A percentile compares a stretch with the other conserved stretches of the same genome.
Conservation (phyloP, 306 rosid genomes). For the Lupinus albus region DNA sequence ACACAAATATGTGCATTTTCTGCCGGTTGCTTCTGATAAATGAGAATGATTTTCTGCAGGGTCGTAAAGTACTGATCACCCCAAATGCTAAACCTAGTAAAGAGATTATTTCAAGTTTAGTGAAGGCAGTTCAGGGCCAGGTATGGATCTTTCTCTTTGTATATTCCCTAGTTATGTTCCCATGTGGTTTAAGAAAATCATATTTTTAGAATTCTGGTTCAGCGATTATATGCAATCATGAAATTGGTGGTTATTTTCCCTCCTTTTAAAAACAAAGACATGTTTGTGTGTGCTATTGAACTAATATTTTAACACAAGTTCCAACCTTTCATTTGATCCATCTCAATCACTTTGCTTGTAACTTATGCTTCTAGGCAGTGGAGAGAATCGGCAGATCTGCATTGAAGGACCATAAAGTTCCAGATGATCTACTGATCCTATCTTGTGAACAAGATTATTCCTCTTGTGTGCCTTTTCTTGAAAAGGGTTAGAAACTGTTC, state of each 20-base stretch:
- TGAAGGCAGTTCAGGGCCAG: slow-evolving; percentile 79
- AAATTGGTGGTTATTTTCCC: slow-evolving; percentile 16
- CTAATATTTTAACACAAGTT: slow-evolving; percentile 23
- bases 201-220: slow-evolving; percentile 11
- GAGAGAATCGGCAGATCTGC: slow-evolving; percentile 70
- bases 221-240: slow-evolving; percentile 10
- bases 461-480: slow-evolving; percentile 73
- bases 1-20: slow-evolving; percentile 32
- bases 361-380: slow-evolving; percentile 53
- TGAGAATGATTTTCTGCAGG: slow-evolving; percentile 56
- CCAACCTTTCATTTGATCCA: slow-evolving; percentile 31
- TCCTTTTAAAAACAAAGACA: neutral
- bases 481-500: slow-evolving; percentile 65
- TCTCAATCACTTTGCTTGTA: slow-evolving; percentile 27
- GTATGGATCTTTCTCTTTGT: slow-evolving; percentile 45
- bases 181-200: slow-evolving; percentile 14
- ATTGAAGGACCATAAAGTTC: slow-evolving; percentile 57
- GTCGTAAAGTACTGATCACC: slow-evolving; percentile 77
- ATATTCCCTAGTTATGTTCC: slow-evolving; percentile 16
- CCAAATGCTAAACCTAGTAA: slow-evolving; percentile 81
- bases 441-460: slow-evolving; percentile 90
- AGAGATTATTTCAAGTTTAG: slow-evolving; percentile 71
- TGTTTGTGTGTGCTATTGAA: slow-evolving; percentile 12
- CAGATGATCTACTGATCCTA: slow-evolving; percentile 75
- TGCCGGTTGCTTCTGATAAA: slow-evolving; percentile 34